Percentiles rank a stretch among this genome's conserved stretches.
phyloP scores from a whole-genome alignment of 257 asterid genomes.

The Jacaranda copaia region DNA sequence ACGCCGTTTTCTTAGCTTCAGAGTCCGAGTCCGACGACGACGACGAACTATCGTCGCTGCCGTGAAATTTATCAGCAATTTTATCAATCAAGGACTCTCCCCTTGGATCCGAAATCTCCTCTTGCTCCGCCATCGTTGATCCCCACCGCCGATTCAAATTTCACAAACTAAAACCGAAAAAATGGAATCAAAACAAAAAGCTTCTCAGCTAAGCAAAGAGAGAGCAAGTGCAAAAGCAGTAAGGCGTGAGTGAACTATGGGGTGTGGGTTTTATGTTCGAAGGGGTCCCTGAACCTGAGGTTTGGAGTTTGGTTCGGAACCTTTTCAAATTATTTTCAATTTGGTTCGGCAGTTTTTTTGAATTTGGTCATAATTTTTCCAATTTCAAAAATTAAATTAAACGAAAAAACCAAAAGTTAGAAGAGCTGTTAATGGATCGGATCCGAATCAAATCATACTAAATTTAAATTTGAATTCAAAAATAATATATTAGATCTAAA shows the following conservation, averaged over 20 bases:
- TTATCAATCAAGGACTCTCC: conserved; percentile 71
- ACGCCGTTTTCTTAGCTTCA: conserved; percentile 46
- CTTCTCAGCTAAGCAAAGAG: conserved; percentile 35
- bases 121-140: conserved; percentile 77
- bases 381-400: too few relatives aligned
- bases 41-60: conserved; percentile 52
- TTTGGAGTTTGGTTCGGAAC: conserved; percentile 46
- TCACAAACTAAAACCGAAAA: background rate
- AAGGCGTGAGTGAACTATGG: conserved; percentile 7
- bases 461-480: too few relatives aligned
- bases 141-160: conserved; percentile 29
- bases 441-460: too few relatives aligned
- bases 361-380: background rate
- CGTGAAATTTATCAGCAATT: conserved; percentile 64
- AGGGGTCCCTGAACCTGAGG: conserved; percentile 50
- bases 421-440: too few relatives aligned
- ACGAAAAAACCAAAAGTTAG: too few relatives aligned
- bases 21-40: conserved; percentile 65
- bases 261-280: conserved; percentile 40
- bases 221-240: background rate
- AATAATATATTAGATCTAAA: too few relatives aligned
- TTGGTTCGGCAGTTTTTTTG: background rate
- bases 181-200: background rate
- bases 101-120: conserved; percentile 66
- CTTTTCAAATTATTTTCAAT: conserved; percentile 31